A percentile compares a stretch with the other conserved stretches of the same genome.
These are phyloP conservation scores for Ophiocordyceps australis DNA, from an alignment of 2,329 filamentous ascomycete species.

Conservation along the genomic window DNA sequence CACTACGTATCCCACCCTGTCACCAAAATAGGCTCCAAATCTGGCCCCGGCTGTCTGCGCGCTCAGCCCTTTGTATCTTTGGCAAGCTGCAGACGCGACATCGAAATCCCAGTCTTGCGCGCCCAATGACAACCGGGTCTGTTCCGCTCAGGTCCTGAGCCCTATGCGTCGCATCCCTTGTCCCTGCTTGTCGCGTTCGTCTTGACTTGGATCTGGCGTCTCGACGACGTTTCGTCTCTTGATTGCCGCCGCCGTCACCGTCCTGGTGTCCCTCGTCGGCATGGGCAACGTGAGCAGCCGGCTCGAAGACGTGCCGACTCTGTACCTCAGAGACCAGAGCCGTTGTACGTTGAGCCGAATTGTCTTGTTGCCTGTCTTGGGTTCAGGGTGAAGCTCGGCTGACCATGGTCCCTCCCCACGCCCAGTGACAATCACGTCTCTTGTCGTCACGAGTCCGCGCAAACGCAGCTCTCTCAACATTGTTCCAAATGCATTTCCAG, in stretches of 20 bases:
- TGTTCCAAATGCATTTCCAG: constrained; percentile 74
- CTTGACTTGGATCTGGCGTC: too few species aligned
- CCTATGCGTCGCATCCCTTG: constrained; percentile 6
- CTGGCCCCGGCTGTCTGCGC: too few species aligned
- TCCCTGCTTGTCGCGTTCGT: too few species aligned
- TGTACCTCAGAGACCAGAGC: constrained; percentile 83
- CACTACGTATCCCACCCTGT: too few species aligned
- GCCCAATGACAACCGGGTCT: constrained; percentile 8
- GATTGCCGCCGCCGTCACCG: constrained; percentile 3
- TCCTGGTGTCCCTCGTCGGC: constrained; percentile 14
- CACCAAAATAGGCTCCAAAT: too few species aligned
- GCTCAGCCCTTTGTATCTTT: too few species aligned
- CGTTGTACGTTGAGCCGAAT: constrained; percentile 47
- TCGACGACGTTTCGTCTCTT: background rate
- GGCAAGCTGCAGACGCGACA: too few species aligned
- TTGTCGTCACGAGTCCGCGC: constrained; percentile 64
- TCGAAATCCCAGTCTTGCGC: too few species aligned
- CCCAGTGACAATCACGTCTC: constrained; percentile 70
- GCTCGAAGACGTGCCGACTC: constrained; percentile 60
- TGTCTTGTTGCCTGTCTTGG: constrained; percentile 4
- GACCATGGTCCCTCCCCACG: constrained; percentile 6
- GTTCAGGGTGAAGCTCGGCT: too few species aligned
- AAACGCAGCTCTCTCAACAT: constrained; percentile 63
- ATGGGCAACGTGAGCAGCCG: constrained; percentile 93
- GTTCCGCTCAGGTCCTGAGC: constrained; percentile 8